Base-by-base conservation (phyloP, 805 yeast genomes). In the Wickerhamomyces pijperi region DNA sequence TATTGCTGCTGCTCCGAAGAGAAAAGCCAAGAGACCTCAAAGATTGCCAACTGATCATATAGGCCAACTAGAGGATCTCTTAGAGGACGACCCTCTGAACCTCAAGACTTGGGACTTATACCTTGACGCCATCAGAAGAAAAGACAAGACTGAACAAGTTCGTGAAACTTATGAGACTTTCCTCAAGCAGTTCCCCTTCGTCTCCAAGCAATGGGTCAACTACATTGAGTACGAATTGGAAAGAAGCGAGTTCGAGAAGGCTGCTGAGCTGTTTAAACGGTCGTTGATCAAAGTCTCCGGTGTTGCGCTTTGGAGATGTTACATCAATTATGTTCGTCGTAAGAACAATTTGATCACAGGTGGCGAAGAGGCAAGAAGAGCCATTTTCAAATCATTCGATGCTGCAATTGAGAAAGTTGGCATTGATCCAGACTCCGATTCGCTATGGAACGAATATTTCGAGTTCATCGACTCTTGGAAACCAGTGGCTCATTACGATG, bases 391-490 rank as follows among this genome's bases (percentile, higher is more conserved):
- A 53, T 94, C 96, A 1, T 90, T 78, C 55, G 94, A 87, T 44
- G 74, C 82, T 54, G 95, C 94, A 1, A 64, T 83, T 16, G 76
- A 70, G 21, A 73, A 77, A 43, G 84, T 88, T 37, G 96, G 96
- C 0, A 60, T 75, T 25, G 97, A 92, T 55, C 72, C 81, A 5
- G 66, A 72, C 28, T 72, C 88, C 16, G 79, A 82, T 25, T 65
- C 65, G 2, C 60, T 92, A 33, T 90, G 96, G 95, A 66, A 69
- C 36, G 92, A 83, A 48, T 92, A 85, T 54, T 55, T 92, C n/a
- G 78, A 71, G 9, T 87, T 86, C 51, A 68, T 87, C 44, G 78
- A 76, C 46, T 64, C 72, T 28, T 83, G 92, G 90, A 76, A 76
- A 36, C 88, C 95, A 3, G 68, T 75, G 15, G 76, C 78, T 28